These are phyloP conservation scores for Westerdykella aurantiaca DNA, from an alignment of 2,329 filamentous ascomycete genomes.

Conservation along the genomic window DNA sequence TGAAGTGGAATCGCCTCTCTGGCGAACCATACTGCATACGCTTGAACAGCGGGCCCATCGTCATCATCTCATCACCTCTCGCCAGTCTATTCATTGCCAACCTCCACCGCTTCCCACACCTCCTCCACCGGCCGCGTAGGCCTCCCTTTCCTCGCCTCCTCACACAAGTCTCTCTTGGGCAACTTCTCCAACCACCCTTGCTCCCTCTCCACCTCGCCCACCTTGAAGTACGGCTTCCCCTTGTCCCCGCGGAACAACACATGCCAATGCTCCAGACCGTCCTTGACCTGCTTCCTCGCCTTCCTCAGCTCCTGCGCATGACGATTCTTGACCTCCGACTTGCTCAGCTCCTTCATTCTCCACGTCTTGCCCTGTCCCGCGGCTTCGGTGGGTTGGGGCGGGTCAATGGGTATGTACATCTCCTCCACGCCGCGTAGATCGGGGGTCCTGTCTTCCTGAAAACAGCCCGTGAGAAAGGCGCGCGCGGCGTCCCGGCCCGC, in stretches of 20 bases:
- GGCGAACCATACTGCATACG: too few species aligned
- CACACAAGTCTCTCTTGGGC: conserved; percentile 62
- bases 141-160: conserved; percentile 60
- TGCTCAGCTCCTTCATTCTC: conserved; percentile 10
- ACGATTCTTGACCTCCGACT: conserved; percentile 42
- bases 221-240: conserved; percentile 72
- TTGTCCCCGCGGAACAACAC: conserved; percentile 65
- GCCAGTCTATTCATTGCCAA: too few species aligned
- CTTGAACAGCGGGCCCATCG: too few species aligned
- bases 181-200: conserved; percentile 55
- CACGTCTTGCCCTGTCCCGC: conserved; percentile 25
- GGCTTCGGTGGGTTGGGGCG: conserved; percentile 13
- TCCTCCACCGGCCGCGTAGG: conserved; percentile 46
- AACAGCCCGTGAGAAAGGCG: conserved; percentile 89
- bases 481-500: conserved; percentile 80
- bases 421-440: conserved; percentile 84
- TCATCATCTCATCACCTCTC: too few species aligned
- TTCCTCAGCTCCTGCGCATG: conserved; percentile 58
- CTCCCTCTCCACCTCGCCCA: conserved; percentile 64
- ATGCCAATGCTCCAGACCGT: conserved; percentile 73
- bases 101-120: not conserved
- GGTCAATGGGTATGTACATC: conserved; percentile 63
- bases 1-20: too few species aligned
- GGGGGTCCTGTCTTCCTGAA: conserved; percentile 73
- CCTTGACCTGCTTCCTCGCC: conserved; percentile 60